Base-by-base conservation (phyloP, 1,284 basidiomycete genomes). In the Rhizopogon parksii region DNA sequence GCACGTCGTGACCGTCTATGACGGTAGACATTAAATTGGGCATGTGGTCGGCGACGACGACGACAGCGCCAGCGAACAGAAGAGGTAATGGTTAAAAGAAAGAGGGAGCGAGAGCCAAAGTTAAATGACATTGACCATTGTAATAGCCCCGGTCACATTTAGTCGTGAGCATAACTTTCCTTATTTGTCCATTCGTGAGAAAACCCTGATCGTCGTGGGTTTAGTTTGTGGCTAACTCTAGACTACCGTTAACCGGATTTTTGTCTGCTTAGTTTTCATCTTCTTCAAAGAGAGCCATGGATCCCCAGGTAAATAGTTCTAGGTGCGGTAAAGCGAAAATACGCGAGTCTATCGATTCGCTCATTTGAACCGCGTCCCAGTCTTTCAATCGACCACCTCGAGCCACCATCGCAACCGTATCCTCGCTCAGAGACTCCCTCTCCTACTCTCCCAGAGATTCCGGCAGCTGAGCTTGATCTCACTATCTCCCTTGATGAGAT, bases 401-500 rank as follows among this genome's bases (percentile, higher is more conserved):
- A 56, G 51, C 54, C 58, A 34, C 54, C 56, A 2, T 42, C 58
- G 32, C 54, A 7, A 40, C 49, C 42, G 46, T 39, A 55, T 32
- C 55, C 58, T 51, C 66, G 61, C 52, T 56, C 42, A 3, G 17
- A 43, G 7, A 32, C 63, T 0, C 65, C 62, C 56, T 54, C 64
- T 60, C 63, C 73, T 58, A 62, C 72, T 47, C 68, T 83, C 43
- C 79, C 80, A 49, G 77, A 82, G 56, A 77, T 86, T 49, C 75
- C 76, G 34, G 54, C 68, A 50, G 68, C 78, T 43, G 69, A 72
- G 51, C 64, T 76, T 50, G 77, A 82, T 60, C 70, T 83, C 50
- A 68, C 70, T 25, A 55, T 67, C 56, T 75, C 76, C 46, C 71
- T 85, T 54, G 75, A 81, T 39, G 69, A 74, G 50, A 74, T 79